phyloP scores from a whole-genome alignment of 148 eudicot species.

The Fagopyrum tataricum region DNA sequence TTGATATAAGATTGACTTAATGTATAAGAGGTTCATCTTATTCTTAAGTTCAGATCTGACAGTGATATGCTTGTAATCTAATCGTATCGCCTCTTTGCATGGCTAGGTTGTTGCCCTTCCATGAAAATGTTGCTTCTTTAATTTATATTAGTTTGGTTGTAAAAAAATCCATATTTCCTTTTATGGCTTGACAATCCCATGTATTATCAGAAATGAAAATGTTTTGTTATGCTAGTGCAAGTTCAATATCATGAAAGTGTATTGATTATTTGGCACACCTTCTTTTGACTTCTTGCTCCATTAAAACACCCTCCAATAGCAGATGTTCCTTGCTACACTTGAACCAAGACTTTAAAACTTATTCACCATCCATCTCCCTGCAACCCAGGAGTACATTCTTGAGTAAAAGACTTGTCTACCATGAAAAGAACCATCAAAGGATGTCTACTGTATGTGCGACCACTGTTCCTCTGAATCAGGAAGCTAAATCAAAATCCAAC shows the following conservation, averaged over 20 bases:
- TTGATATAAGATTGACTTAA: background rate
- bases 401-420: slow-evolving; percentile 30
- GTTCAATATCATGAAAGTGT: background rate
- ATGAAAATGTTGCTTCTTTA: no score
- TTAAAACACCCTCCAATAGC: slow-evolving; percentile 32
- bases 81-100: no score
- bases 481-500: slow-evolving; percentile 39
- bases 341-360: slow-evolving; percentile 22
- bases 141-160: no score
- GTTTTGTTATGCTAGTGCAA: background rate
- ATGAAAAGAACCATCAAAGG: no score
- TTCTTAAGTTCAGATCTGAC: background rate
- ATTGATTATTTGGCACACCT: slow-evolving; percentile 35
- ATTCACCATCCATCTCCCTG: slow-evolving; percentile 25
- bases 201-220: background rate
- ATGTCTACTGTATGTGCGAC: slow-evolving; percentile 31
- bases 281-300: slow-evolving; percentile 62
- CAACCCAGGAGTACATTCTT: slow-evolving; percentile 32
- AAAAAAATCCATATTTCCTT: no score
- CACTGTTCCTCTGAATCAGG: slow-evolving; percentile 48
- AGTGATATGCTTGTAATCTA: no score
- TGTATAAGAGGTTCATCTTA: background rate
- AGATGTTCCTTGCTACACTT: slow-evolving; percentile 26
- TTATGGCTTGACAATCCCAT: no score
- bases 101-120: no score